Conservation (phyloP, 306 rosid species). For the Cicer chorassanicum region DNA sequence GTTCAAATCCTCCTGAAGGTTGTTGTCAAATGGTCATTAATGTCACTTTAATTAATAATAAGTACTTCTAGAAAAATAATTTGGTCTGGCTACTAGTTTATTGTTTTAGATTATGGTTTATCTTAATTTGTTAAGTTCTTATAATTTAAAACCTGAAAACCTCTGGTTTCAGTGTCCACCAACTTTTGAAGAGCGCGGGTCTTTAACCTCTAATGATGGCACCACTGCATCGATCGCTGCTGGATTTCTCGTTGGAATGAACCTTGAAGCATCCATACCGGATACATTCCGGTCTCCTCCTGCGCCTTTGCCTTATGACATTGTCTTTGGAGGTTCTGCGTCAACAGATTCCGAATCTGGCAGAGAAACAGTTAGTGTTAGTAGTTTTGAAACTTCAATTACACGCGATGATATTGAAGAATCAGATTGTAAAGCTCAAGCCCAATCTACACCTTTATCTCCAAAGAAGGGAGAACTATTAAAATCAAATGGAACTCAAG, state of each 20-base stretch:
- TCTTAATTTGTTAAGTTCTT: slow-evolving; percentile 9
- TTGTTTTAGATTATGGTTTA: not conserved
- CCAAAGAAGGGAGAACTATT: slow-evolving; percentile 55
- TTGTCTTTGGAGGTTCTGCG: slow-evolving; percentile 58
- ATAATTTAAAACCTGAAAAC: slow-evolving; percentile 23
- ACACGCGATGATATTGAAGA: slow-evolving; percentile 64
- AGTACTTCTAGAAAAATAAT: slow-evolving; percentile 22
- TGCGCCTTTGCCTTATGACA: slow-evolving; percentile 75
- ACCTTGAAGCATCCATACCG: slow-evolving; percentile 64
- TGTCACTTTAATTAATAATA: not conserved
- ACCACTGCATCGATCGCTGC: slow-evolving; percentile 53
- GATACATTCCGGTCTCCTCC: slow-evolving; percentile 85
- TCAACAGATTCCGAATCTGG: slow-evolving; percentile 63
- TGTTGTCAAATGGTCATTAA: no score
- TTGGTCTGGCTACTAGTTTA: slow-evolving; percentile 12
- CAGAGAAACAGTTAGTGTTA: slow-evolving; percentile 58
- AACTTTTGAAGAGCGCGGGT: slow-evolving; percentile 62
- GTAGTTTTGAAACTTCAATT: slow-evolving; percentile 62
- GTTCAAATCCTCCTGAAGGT: no score
- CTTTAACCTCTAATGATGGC: slow-evolving; percentile 54
- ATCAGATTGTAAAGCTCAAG: slow-evolving; percentile 57
- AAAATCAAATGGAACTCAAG: slow-evolving; percentile 50
- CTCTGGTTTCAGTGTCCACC: slow-evolving; percentile 66
- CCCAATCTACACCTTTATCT: slow-evolving; percentile 48
- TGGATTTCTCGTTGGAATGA: slow-evolving; percentile 58